Evolutionary conservation across 148 eudicot species (phyloP).

Genomic region (Agrostemma githago): DNA sequence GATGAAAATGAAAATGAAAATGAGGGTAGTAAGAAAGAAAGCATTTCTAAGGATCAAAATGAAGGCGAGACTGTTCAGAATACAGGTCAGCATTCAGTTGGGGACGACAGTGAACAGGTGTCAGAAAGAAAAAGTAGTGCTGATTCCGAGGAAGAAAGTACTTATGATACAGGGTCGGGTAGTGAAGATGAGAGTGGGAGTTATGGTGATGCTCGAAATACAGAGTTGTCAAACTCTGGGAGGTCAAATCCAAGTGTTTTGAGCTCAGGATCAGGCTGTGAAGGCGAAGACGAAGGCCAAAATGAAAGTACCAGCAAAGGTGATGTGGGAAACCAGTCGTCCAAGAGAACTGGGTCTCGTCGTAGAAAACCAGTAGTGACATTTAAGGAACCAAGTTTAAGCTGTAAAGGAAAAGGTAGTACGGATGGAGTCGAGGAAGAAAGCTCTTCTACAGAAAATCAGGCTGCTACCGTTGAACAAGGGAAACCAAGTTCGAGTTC

Average conservation of each 20-base stretch:
- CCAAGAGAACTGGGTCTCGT: constrained; percentile 26
- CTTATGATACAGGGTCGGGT: constrained; percentile 22
- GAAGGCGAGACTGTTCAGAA: constrained; percentile 19
- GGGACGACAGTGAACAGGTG: constrained; percentile 17
- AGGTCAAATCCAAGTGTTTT: background rate
- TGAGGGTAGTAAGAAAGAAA: constrained; percentile 14
- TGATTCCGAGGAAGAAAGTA: constrained; percentile 28
- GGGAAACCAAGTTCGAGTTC: constrained; percentile 24
- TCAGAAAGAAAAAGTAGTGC: constrained; percentile 23
- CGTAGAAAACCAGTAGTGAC: constrained; percentile 35
- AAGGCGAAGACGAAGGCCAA: background rate
- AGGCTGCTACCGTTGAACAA: constrained; percentile 16
- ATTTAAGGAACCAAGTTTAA: constrained; percentile 38
- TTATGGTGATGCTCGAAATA: constrained; percentile 19
- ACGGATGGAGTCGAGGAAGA: constrained; percentile 16
- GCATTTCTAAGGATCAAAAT: constrained; percentile 16
- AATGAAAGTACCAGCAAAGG: constrained; percentile 24
- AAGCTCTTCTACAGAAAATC: constrained; percentile 13
- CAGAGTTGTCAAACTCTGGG: constrained; percentile 16
- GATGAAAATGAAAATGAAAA: background rate
- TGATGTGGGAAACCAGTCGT: constrained; percentile 22
- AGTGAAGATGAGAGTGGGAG: constrained; percentile 19
- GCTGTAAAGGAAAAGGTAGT: constrained; percentile 21
- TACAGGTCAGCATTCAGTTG: constrained; percentile 17
- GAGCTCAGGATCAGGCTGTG: background rate